Base-by-base conservation (phyloP, 148 eudicot genomes). In the Bassia scoparia region DNA sequence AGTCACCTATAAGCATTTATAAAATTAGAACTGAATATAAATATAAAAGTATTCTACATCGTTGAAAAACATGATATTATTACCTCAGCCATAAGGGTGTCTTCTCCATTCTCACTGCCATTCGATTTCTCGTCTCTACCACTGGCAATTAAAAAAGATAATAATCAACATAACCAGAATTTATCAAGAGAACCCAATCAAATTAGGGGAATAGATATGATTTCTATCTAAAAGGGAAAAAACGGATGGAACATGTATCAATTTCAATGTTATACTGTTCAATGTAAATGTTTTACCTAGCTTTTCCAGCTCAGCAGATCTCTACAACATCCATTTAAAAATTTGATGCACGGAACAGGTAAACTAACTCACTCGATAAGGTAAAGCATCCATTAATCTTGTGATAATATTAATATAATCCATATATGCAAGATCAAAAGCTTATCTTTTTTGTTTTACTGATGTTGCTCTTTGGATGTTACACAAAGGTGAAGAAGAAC, bases 41-140 rank as follows among this genome's bases (percentile, higher is more conserved):
- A 35, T 31, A 72, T 11, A 58, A 41, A 7, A 37, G 41, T 41
- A 44, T 53, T 33, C 14, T 14, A 41, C 20, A 31, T 24, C 23
- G 38, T 27, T 31, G 15, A 5, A 55, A 60, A 18, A 65, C 24
- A 30, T 8, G 20, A 27, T 50, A 44, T 31, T 24, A 18, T 21
- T 84, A 85, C 89, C 92, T 65, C n/a, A 24, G 74, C 70, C 65
- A 54, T 70, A 12, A 74, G 69, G 62, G 74, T 70, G 24, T 53
- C 73, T 12, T 54, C 65, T 79, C 49, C 71, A 68, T 30, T 78
- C 67, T 69, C 70, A 58, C 48, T 69, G 71, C 52, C 68, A 23
- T 59, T 74, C 30, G 75, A 67, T 56, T 43, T 60, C 38, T 41
- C 81, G 65, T 67, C 77, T 30, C 78, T 46, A 41, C 31, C 59